phyloP scores from a whole-genome alignment of 345 rosid species.

The Gossypium turneri region DNA sequence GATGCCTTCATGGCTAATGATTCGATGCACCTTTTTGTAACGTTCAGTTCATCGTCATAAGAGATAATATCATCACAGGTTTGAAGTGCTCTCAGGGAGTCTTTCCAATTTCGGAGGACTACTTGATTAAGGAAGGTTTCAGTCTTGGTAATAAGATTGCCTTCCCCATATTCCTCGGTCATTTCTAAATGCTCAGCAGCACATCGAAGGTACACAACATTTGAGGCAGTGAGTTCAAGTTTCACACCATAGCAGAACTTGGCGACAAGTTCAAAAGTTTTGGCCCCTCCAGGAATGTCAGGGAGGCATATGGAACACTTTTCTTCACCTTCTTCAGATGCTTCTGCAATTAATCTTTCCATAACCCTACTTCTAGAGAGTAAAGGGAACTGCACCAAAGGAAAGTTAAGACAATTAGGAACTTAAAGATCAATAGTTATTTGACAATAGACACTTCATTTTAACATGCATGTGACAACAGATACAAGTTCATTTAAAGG shows the following conservation, averaged over 20 bases:
- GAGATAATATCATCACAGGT: constrained; percentile 68
- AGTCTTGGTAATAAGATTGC: constrained; percentile 67
- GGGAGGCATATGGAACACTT: constrained; percentile 55
- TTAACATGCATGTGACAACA: background rate
- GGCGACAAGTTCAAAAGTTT: constrained; percentile 89
- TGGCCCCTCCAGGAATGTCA: constrained; percentile 79
- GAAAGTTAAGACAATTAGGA: constrained; percentile 15
- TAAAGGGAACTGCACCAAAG: constrained; percentile 74
- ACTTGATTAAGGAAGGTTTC: constrained; percentile 87
- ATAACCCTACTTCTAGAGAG: constrained; percentile 91
- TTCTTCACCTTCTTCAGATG: constrained; percentile 63
- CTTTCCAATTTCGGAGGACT: constrained; percentile 87
- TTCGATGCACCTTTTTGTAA: constrained; percentile 74
- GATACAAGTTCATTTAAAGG: constrained; percentile 3
- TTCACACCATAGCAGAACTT: constrained; percentile 99
- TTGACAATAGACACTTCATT: constrained; percentile 15
- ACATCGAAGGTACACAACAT: constrained; percentile 74
- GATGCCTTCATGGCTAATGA: constrained; percentile 71
- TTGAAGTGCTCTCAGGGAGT: constrained; percentile 74
- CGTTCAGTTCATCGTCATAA: constrained; percentile 63
- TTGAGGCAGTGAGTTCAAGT: constrained; percentile 86
- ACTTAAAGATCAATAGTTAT: background rate
- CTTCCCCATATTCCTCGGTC: constrained; percentile 96
- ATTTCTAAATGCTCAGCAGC: constrained; percentile 87
- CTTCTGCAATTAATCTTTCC: constrained; percentile 84